Percentiles rank a stretch among this genome's conserved stretches.
Conservation (phyloP, 1,284 basidiomycete species). For the Kwoniella shivajii region DNA sequence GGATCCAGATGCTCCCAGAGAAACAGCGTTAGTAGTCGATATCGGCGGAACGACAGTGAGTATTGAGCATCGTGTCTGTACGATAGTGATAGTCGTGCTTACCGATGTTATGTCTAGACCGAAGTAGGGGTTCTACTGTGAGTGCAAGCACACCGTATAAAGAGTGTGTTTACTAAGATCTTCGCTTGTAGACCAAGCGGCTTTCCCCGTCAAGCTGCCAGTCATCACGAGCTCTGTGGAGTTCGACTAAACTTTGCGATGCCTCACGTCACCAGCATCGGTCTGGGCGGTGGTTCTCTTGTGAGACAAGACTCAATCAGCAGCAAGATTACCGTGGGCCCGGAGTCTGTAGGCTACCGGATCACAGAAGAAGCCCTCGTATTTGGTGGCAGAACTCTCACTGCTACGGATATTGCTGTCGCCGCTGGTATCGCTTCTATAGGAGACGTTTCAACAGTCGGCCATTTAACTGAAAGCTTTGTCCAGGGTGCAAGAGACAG, state of each 20-base stretch:
- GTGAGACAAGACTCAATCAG: slow-evolving; percentile 27
- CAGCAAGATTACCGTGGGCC: slow-evolving; percentile 57
- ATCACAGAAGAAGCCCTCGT: slow-evolving; percentile 58
- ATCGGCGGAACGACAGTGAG: slow-evolving; percentile 61
- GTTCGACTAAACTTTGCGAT: slow-evolving; percentile 41
- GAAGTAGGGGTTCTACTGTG: slow-evolving; percentile 29
- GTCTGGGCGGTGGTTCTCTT: slow-evolving; percentile 42
- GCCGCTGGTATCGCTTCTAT: slow-evolving; percentile 52
- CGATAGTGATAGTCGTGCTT: not conserved
- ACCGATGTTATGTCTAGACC: slow-evolving; percentile 18
- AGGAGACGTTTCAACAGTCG: slow-evolving; percentile 52
- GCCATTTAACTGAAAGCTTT: slow-evolving; percentile 41
- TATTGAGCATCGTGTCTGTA: too few relatives aligned
- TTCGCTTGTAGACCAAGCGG: slow-evolving; percentile 39
- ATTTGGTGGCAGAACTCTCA: slow-evolving; percentile 60
- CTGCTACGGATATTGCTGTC: slow-evolving; percentile 61
- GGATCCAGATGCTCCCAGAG: slow-evolving; percentile 35
- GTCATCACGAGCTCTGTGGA: slow-evolving; percentile 33
- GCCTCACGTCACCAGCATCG: slow-evolving; percentile 39
- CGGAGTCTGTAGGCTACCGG: slow-evolving; percentile 62
- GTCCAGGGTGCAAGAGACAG: slow-evolving; percentile 48
- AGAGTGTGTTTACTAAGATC: too few relatives aligned
- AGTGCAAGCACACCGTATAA: too few relatives aligned
- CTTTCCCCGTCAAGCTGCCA: slow-evolving; percentile 41
- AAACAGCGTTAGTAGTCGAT: slow-evolving; percentile 61